These are phyloP conservation scores for Phycomyces nitens DNA, from an alignment of 192 early-diverging fungal species.

Conservation along the genomic window DNA sequence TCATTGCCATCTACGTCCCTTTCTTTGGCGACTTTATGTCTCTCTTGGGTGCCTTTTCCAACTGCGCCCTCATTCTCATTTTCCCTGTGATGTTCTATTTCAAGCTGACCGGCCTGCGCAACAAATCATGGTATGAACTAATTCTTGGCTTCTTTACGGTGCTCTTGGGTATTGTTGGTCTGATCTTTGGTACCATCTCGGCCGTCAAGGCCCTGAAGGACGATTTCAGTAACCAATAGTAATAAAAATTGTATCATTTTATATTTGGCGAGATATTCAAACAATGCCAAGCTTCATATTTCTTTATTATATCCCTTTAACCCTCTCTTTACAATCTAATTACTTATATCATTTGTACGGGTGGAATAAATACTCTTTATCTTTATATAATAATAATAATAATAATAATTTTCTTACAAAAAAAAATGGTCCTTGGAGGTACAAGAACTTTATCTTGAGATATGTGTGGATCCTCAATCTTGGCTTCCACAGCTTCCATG, in stretches of 20 bases:
- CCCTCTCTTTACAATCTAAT: too few species aligned
- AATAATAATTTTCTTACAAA: too few species aligned
- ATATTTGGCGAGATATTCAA: too few species aligned
- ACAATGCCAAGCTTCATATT: too few species aligned
- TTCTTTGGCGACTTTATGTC: slow-evolving; percentile 77
- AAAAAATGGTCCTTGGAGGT: too few species aligned
- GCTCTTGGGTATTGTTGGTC: slow-evolving; percentile 30
- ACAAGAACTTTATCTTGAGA: background rate
- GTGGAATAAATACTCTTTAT: too few species aligned
- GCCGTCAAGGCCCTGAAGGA: slow-evolving; percentile 13
- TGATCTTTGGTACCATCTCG: slow-evolving; percentile 28
- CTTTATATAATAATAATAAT: too few species aligned
- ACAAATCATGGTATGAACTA: slow-evolving; percentile 21
- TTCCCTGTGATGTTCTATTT: slow-evolving; percentile 73
- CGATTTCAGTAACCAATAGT: slow-evolving; percentile 14
- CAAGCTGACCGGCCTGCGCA: slow-evolving; percentile 59
- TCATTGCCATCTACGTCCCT: slow-evolving; percentile 63
- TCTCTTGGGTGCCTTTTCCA: slow-evolving; percentile 71
- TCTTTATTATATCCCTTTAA: too few species aligned
- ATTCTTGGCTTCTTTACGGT: slow-evolving; percentile 16
- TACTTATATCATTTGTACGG: too few species aligned
- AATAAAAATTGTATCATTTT: too few species aligned
- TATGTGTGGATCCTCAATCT: too few species aligned
- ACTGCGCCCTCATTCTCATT: slow-evolving; percentile 65
- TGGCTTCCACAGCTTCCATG: too few species aligned